A percentile compares a stretch with the other conserved stretches of the same genome.
phyloP scores from a whole-genome alignment of 2,329 filamentous ascomycete genomes.

The Fusarium sp. region DNA sequence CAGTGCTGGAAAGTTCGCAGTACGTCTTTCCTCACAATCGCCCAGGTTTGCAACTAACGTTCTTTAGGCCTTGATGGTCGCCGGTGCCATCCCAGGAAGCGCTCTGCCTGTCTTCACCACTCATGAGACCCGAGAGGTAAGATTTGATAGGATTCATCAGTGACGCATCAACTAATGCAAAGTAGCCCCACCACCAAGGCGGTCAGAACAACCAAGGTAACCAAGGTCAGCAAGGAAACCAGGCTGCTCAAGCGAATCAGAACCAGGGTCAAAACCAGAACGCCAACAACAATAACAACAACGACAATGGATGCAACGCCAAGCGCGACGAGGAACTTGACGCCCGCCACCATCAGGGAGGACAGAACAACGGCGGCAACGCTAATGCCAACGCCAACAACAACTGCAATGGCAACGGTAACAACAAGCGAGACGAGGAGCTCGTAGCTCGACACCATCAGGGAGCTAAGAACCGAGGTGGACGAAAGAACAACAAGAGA shows the following conservation, averaged over 20 bases:
- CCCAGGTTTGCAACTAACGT: background rate
- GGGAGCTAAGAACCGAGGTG: background rate
- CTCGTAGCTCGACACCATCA: background rate
- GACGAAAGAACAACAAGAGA: background rate
- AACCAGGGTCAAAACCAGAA: slow-evolving; percentile 7
- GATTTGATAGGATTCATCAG: rapidly evolving
- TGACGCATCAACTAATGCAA: background rate
- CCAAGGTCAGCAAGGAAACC: background rate
- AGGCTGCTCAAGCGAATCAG: slow-evolving; percentile 6
- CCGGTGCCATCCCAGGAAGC: slow-evolving; percentile 18
- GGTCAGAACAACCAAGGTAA: slow-evolving; percentile 1
- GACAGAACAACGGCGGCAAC: slow-evolving; percentile 2
- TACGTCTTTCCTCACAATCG: rapidly evolving
- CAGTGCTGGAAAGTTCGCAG: slow-evolving; percentile 5
- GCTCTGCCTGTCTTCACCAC: slow-evolving; percentile 19
- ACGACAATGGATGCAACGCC: slow-evolving; percentile 10
- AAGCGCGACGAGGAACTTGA: slow-evolving; percentile 17
- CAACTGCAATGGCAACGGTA: slow-evolving; percentile 2
- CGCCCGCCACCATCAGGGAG: slow-evolving; percentile 16
- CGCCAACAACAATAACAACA: background rate
- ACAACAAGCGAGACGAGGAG: background rate
- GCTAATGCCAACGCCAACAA: background rate
- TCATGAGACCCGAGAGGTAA: slow-evolving; percentile 11
- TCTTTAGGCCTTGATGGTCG: slow-evolving; percentile 19
- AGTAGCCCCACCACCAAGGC: slow-evolving; percentile 19